Conservation (phyloP, 129 eudicot genomes). For the Flaveria ramosissima region DNA sequence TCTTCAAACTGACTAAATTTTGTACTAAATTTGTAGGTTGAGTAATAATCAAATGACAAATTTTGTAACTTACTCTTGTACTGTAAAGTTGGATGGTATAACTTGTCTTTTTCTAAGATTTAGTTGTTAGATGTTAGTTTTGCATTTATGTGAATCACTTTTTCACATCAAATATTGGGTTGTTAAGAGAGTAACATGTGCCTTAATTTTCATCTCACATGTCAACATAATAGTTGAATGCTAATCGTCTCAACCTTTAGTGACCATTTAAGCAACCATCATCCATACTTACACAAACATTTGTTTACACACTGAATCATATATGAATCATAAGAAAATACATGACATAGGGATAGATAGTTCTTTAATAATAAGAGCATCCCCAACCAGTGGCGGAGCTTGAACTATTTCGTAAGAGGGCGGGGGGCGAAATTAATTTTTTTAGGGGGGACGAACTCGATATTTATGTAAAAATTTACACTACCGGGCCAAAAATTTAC, state of each 20-base stretch:
- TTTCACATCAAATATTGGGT: neutral
- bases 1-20: no score
- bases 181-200: neutral
- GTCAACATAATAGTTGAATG: neutral
- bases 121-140: neutral
- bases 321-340: no score
- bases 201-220: neutral
- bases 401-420: no score
- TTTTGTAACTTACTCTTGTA: neutral
- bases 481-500: no score
- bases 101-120: neutral
- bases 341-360: no score
- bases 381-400: no score
- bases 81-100: neutral
- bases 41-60: neutral
- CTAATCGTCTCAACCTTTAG: neutral
- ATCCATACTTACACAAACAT: neutral
- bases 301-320: neutral
- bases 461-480: no score
- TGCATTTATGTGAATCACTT: neutral
- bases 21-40: neutral
- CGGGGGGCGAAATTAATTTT: no score
- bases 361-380: no score
- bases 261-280: neutral
- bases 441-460: no score